Base-by-base conservation (phyloP, 768 basidiomycete species). In the Ephemerocybe angulata region DNA sequence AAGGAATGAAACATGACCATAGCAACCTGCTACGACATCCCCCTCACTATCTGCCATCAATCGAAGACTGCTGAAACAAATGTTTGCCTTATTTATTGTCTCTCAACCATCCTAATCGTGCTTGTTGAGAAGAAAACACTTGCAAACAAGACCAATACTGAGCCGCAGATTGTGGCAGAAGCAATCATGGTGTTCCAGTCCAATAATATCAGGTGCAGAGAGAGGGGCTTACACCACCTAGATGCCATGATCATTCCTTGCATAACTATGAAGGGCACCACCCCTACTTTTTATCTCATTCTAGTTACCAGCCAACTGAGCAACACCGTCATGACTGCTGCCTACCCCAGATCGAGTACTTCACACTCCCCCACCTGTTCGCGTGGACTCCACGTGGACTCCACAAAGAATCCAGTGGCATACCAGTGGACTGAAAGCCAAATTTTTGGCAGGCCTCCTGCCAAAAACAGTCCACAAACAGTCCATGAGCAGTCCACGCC, bases 281-380 rank as follows among this genome's bases (percentile, higher is more conserved):
- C 41, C 22, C 72, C 71, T 25, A 62, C 60, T 13, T 73, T 73
- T 58, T 72, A 72, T 54, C 57, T 68, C n/a, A 59, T 72, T 21
- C 64, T 65, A 4, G 65, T 74, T 53, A 74, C 66, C 21, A 49
- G 54, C 52, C 63, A 65, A 24, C 57, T 72, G 42, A 66, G 62
- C 57, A 49, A 58, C 27, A 63, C 69, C 24, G 62, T 66, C 25
- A 57, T 59, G 30, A 54, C 50, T 35, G 33, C n/a, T n/a, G n/a
- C n/a, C n/a, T n/a, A n/a, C n/a, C n/a, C n/a, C n/a, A n/a, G n/a
- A n/a, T n/a, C n/a, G n/a, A n/a, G n/a, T n/a, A n/a, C n/a, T n/a
- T n/a, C n/a, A n/a, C n/a, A n/a, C n/a, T n/a, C n/a, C n/a, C n/a
- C n/a, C n/a, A n/a, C n/a, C n/a, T n/a, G n/a, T n/a, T n/a, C n/a